Conservation (phyloP, 192 early-diverging fungal species). For the Funneliformis mosseae region DNA sequence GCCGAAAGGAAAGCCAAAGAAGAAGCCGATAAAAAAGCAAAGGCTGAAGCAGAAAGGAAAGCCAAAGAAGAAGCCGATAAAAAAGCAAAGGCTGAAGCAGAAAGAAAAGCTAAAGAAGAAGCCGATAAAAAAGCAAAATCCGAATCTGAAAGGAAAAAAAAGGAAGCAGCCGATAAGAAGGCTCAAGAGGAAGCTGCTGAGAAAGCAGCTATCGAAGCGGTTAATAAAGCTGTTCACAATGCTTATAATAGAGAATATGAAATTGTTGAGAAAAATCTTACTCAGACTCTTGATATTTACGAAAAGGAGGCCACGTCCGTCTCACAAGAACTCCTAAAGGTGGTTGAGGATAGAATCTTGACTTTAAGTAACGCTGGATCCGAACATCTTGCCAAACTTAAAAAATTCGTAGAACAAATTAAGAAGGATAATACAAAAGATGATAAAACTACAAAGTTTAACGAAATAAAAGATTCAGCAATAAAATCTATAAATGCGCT, state of each 20-base stretch:
- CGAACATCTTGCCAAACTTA: background rate
- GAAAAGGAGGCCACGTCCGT: background rate
- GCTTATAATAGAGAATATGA: background rate
- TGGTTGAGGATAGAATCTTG: background rate
- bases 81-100: background rate
- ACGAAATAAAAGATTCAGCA: background rate
- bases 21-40: background rate
- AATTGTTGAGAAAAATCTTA: background rate
- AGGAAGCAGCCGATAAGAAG: background rate
- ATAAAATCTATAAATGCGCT: background rate
- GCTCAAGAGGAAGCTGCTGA: background rate
- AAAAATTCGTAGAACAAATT: background rate
- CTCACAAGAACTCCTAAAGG: background rate
- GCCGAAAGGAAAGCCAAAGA: slow-evolving; percentile 4
- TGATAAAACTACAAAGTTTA: background rate
- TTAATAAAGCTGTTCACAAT: background rate
- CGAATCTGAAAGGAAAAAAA: background rate
- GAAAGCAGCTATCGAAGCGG: background rate
- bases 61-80: background rate
- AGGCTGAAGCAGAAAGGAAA: background rate
- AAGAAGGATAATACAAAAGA: background rate
- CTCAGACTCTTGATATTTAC: background rate
- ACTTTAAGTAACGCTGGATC: background rate
- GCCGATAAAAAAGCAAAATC: background rate
- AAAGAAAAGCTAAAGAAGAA: background rate